Base-by-base conservation (phyloP, 2,329 filamentous ascomycete species). In the Ophiosphaerella narmari region DNA sequence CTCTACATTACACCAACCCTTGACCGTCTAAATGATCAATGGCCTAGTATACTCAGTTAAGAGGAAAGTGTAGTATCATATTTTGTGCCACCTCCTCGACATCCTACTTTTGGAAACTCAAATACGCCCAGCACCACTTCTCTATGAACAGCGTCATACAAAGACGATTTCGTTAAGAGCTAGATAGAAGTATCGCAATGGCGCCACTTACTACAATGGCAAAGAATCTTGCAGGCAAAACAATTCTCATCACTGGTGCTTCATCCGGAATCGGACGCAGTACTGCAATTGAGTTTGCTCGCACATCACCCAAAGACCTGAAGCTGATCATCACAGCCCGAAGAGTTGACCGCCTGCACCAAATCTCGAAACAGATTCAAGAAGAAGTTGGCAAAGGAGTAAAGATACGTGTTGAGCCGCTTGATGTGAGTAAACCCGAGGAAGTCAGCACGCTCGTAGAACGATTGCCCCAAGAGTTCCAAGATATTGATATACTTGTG, bases 141-240 rank as follows among this genome's bases (percentile, higher is more conserved):
- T 4, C 11, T 9, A 29, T 29, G 11, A 29, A 11, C 4, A 11
- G 26, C 5, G 26, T 29, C 21, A n/a, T 40, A 6, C 38, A 14
- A 4, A 21, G 18, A 21, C 18, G 18, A 21, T 21, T 21, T 21
- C 18, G 18, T 21, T 21, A 4, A 21, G 18, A 31, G 11, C 12
- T 13, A 31, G n/a, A 13, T 7, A n/a, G 13, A 26, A 13, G 16
- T 23, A 40, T 24, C 38, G 13, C n/a, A 4, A 61, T 57, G 50
- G 48, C 50, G 3, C 45, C 45, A n/a, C 46, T 40, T 12, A 54
- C 88, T 39, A 85, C 88, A 67, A 86, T 88, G 76, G 80, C 80
- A 56, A 88, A 89, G 73, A 91, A 90, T 77, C 89, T 97, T 54
- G 80, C 87, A 64, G 90, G 90, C 82, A 97, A 97, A 78, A 97